Evolutionary conservation across 805 yeast genomes (phyloP), one percentile per base, ranked within the genome.

Genomic region (Kockiozyma suomiensis): DNA sequence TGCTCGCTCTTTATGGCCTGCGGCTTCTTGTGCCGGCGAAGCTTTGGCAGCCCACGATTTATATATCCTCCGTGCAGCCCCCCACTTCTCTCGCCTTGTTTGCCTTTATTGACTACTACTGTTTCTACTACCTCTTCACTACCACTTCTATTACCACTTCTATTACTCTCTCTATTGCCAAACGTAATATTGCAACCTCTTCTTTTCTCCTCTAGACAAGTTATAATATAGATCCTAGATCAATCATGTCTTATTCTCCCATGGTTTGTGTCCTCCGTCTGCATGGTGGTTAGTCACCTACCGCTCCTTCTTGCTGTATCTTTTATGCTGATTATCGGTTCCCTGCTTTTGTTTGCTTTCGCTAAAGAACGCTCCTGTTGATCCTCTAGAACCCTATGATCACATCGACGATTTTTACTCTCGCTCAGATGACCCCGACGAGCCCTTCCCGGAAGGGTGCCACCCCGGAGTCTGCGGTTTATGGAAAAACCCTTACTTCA

Each of bases 401-500:
- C 51, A 48, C 35, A 21, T 8, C 4, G 57, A 45, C 32, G 54
- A 33, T 32, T 42, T 47, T 38, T 30, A 35, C 38, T 48, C 50
- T 32, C 50, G 28, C 47, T 28, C 49, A 28, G 59, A 61, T 17
- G 62, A 57, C 54, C 50, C 32, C 26, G 65, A 61, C 25, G 57
- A 54, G 30, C 42, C 42, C 42, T 57, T 46, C 47, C 56, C 59
- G 0, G 62, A 58, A 32, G 65, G 65, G 10, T 33, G 35, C 26
- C 65, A 61, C 42, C 65, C 65, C n/a, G 65, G 65, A 37, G 59
- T 61, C 55, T 40, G 54, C 49, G 65, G 65, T 6, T 50, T 61
- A 19, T 61, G 65, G 65, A 58, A 58, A 37, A 61, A 61, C 50
- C 65, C 65, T 3, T 61, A 49, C 54, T 61, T 55, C 58, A 58